These are phyloP conservation scores for Fagopyrum tataricum DNA, from an alignment of 148 eudicot species.

Conservation along the genomic window DNA sequence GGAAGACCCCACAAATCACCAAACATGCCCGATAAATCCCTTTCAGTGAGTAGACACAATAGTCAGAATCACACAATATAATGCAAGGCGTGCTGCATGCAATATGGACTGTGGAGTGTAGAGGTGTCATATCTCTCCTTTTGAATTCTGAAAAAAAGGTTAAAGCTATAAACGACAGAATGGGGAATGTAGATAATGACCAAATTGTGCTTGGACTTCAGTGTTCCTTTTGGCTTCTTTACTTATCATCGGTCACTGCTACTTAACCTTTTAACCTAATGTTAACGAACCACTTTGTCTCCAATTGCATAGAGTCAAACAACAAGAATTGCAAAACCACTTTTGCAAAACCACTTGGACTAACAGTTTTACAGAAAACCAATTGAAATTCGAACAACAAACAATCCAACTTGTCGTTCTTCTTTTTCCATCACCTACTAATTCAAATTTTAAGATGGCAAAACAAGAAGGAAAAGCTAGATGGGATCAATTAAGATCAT, in stretches of 20 bases:
- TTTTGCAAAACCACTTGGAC: background rate
- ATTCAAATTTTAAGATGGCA: constrained; percentile 9
- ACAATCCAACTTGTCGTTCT: constrained; percentile 39
- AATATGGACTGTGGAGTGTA: background rate
- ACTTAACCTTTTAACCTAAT: background rate
- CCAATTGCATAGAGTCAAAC: background rate
- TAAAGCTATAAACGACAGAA: background rate
- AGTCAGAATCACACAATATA: constrained; percentile 8
- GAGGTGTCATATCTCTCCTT: background rate
- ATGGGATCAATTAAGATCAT: too few species aligned
- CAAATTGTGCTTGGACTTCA: constrained; percentile 10
- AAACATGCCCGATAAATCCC: constrained; percentile 8
- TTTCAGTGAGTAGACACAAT: constrained; percentile 6
- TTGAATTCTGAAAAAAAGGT: background rate
- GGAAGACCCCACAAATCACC: background rate
- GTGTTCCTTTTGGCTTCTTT: background rate
- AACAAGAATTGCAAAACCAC: background rate
- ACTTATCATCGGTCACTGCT: background rate
- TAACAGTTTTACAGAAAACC: background rate
- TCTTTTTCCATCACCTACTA: constrained; percentile 34
- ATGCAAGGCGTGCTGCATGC: constrained; percentile 11
- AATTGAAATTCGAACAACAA: constrained; percentile 14
- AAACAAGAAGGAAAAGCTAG: constrained; percentile 36
- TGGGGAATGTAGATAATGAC: constrained; percentile 1
- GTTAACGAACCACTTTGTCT: background rate